These are phyloP conservation scores for Kwoniella mangroviensis DNA, from an alignment of 768 basidiomycete genomes.

Conservation along the genomic window DNA sequence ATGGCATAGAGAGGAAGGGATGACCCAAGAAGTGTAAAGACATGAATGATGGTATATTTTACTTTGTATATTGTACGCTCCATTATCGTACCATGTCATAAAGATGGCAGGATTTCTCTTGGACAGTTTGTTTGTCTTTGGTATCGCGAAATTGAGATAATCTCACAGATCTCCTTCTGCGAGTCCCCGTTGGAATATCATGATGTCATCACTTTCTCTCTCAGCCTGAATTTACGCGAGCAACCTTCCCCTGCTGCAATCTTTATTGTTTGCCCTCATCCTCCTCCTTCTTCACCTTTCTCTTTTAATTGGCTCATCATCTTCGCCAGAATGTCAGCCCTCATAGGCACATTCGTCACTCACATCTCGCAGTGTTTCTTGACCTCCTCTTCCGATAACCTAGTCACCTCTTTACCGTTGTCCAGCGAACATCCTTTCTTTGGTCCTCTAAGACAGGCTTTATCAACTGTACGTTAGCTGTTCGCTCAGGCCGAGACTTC, in stretches of 20 bases:
- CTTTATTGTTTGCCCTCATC: background rate
- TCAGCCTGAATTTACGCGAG: background rate
- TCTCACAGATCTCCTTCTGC: background rate
- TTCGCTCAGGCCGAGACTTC: no score
- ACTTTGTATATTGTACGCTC: no score
- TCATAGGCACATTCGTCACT: slow-evolving; percentile 13
- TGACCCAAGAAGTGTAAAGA: no score
- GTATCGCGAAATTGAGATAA: no score
- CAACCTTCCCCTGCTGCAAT: background rate
- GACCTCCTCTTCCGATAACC: slow-evolving; percentile 13
- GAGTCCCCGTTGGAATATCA: background rate
- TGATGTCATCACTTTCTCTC: slow-evolving; percentile 3
- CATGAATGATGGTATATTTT: no score
- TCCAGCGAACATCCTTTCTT: slow-evolving; percentile 32
- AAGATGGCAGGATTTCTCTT: no score
- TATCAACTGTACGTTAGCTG: slow-evolving; percentile 15
- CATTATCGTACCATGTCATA: no score
- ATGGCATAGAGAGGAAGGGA: no score
- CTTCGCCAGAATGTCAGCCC: slow-evolving; percentile 4
- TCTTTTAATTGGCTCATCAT: background rate
- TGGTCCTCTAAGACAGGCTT: slow-evolving; percentile 26
- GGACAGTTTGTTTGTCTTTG: no score
- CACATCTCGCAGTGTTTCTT: slow-evolving; percentile 21
- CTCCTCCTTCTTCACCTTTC: background rate
- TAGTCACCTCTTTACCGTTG: slow-evolving; percentile 35